Evolutionary conservation across 805 yeast genomes (phyloP).

Genomic region (Wickerhamomyces bisporus): DNA sequence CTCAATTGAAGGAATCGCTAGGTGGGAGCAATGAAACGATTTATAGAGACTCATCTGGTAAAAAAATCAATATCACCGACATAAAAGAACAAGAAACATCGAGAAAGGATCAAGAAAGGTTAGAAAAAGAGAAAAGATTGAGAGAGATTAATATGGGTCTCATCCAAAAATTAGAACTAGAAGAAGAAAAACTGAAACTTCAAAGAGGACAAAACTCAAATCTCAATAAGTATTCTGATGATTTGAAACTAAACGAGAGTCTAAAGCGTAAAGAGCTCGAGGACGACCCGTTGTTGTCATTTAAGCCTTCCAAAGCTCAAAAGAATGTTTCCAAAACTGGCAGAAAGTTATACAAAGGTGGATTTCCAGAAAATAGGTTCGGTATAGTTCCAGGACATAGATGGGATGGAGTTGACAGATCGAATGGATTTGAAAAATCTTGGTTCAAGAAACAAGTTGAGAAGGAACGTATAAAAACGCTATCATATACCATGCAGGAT

Average conservation of each 20-base stretch:
- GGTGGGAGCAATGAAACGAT: conserved; percentile 33
- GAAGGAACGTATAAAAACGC: conserved; percentile 26
- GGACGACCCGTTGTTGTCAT: conserved; percentile 63
- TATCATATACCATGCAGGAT: conserved; percentile 33
- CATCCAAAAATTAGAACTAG: conserved; percentile 32
- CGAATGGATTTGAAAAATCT: conserved; percentile 77
- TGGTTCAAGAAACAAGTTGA: conserved; percentile 45
- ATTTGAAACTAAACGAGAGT: conserved; percentile 31
- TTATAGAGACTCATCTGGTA: conserved; percentile 60
- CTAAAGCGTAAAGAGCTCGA: conserved; percentile 30
- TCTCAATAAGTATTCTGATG: conserved; percentile 32
- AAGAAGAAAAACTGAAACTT: conserved; percentile 30
- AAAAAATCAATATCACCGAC: conserved; percentile 38
- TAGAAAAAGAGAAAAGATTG: conserved; percentile 23
- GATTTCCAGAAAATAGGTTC: conserved; percentile 66
- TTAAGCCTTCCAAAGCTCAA: conserved; percentile 27
- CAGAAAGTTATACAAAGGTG: conserved; percentile 49
- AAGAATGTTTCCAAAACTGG: conserved; percentile 36
- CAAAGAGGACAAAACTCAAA: conserved; percentile 20
- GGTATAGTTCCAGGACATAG: conserved; percentile 70
- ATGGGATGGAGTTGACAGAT: conserved; percentile 92
- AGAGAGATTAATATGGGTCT: conserved; percentile 33
- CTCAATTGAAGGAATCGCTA: conserved; percentile 6
- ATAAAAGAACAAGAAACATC: conserved; percentile 23
- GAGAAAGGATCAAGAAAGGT: conserved; percentile 24